Evolutionary conservation across 306 rosid species (phyloP).

Genomic region (Ochetophila trinervis): DNA sequence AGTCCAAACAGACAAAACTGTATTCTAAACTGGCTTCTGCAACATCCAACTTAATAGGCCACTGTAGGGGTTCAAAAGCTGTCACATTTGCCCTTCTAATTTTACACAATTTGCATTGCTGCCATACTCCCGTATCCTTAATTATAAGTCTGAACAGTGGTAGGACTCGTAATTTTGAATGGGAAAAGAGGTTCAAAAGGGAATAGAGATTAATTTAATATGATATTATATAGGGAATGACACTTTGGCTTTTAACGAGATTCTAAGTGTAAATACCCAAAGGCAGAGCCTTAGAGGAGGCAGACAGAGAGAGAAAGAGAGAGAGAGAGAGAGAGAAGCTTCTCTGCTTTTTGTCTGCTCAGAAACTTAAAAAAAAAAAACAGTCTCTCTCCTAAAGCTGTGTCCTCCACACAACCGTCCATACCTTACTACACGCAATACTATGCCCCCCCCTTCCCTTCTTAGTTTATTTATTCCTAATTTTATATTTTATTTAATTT

Average conservation of each 20-base stretch:
- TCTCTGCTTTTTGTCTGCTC: slow-evolving; percentile 99
- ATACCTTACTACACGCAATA: slow-evolving; percentile 69
- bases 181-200: neutral
- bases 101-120: slow-evolving; percentile 6
- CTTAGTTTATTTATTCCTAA: neutral
- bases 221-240: neutral
- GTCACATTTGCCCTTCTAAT: slow-evolving; percentile 25
- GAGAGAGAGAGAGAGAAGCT: slow-evolving; percentile 60
- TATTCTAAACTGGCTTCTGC: slow-evolving; percentile 27
- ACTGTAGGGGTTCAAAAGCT: slow-evolving; percentile 41
- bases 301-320: slow-evolving; percentile 12
- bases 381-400: slow-evolving; percentile 43
- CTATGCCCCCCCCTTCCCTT: slow-evolving; percentile 23
- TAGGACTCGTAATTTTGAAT: neutral
- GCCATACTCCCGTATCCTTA: neutral
- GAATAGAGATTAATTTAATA: too few relatives aligned
- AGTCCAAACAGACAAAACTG: too few relatives aligned
- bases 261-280: slow-evolving; percentile 64
- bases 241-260: slow-evolving; percentile 57
- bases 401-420: slow-evolving; percentile 55
- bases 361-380: slow-evolving; percentile 74
- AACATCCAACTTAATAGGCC: slow-evolving; percentile 63
- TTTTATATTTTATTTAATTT: too few relatives aligned
- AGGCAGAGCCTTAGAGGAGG: slow-evolving; percentile 54
- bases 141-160: neutral